A percentile compares a stretch with the other conserved stretches of the same genome.
phyloP scores from a whole-genome alignment of 2,329 filamentous ascomycete species.

The Aspergillus viridinutans region DNA sequence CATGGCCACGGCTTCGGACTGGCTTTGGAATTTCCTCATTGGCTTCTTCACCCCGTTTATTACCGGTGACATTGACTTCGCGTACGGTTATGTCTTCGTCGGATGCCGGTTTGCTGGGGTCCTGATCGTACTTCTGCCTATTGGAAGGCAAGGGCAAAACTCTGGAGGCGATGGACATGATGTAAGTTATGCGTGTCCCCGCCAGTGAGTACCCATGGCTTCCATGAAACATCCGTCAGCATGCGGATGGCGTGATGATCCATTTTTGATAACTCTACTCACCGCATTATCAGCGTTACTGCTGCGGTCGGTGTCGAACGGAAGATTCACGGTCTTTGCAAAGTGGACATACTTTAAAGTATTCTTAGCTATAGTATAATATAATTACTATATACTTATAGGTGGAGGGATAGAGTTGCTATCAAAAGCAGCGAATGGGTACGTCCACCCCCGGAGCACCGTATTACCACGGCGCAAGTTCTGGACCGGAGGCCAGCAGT shows the following conservation, averaged over 20 bases:
- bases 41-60: constrained; percentile 78
- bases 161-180: constrained; percentile 70
- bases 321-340: constrained; percentile 50
- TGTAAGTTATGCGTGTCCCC: constrained; percentile 61
- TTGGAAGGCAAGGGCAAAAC: constrained; percentile 66
- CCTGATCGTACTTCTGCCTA: constrained; percentile 66
- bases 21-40: constrained; percentile 68
- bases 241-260: not conserved
- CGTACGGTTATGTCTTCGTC: constrained; percentile 72
- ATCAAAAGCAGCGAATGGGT: constrained; percentile 51
- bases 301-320: constrained; percentile 48
- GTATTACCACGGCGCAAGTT: constrained; percentile 16
- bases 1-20: constrained; percentile 69
- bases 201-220: constrained; percentile 58
- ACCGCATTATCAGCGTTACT: constrained; percentile 50
- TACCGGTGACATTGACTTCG: constrained; percentile 64
- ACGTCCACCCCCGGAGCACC: constrained; percentile 19
- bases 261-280: not conserved
- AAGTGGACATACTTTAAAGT: too few relatives aligned
- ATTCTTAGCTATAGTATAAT: too few relatives aligned
- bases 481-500: constrained; percentile 17
- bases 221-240: not conserved
- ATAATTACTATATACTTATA: too few relatives aligned
- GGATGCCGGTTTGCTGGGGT: constrained; percentile 64
- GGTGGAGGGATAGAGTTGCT: too few relatives aligned